These are phyloP conservation scores for Candida rishiriensis DNA, from an alignment of 805 yeast species.

Conservation along the genomic window DNA sequence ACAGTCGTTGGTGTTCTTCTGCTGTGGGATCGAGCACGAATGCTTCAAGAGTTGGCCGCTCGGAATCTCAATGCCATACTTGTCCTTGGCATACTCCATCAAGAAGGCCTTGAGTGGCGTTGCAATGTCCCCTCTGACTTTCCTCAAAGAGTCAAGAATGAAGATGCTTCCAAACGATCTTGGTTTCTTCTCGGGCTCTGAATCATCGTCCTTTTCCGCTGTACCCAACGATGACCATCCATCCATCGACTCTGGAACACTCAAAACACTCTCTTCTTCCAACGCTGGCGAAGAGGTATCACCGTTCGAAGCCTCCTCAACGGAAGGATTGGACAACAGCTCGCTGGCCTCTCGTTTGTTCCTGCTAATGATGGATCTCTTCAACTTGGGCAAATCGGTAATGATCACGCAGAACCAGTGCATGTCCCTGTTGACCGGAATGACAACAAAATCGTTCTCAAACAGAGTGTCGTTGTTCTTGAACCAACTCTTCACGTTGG, in stretches of 20 bases:
- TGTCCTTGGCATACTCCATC: slow-evolving; percentile 65
- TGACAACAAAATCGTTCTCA: slow-evolving; percentile 53
- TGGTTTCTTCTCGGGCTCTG: slow-evolving; percentile 8
- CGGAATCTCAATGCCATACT: slow-evolving; percentile 43
- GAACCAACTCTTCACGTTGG: slow-evolving; percentile 75
- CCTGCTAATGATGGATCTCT: slow-evolving; percentile 3
- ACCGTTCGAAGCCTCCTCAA: not conserved
- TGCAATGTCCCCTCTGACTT: slow-evolving; percentile 47
- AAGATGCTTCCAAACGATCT: slow-evolving; percentile 37
- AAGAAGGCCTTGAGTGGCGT: slow-evolving; percentile 56
- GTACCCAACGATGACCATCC: too few species aligned
- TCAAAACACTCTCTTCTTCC: too few species aligned
- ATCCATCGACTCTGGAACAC: too few species aligned
- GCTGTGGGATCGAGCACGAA: slow-evolving; percentile 60
- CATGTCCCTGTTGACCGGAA: slow-evolving; percentile 75
- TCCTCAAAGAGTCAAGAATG: slow-evolving; percentile 74
- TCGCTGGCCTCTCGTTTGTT: not conserved
- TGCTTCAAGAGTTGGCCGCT: slow-evolving; percentile 37
- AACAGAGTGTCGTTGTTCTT: slow-evolving; percentile 54
- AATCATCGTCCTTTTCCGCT: too few species aligned
- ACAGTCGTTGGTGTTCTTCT: slow-evolving; percentile 88
- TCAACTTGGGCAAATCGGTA: slow-evolving; percentile 41
- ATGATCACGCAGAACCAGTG: slow-evolving; percentile 91
- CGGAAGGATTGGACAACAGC: too few species aligned
- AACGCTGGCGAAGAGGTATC: not conserved